phyloP scores from a whole-genome alignment of 331 rosid species.

The Erythrophleum ivorense region DNA sequence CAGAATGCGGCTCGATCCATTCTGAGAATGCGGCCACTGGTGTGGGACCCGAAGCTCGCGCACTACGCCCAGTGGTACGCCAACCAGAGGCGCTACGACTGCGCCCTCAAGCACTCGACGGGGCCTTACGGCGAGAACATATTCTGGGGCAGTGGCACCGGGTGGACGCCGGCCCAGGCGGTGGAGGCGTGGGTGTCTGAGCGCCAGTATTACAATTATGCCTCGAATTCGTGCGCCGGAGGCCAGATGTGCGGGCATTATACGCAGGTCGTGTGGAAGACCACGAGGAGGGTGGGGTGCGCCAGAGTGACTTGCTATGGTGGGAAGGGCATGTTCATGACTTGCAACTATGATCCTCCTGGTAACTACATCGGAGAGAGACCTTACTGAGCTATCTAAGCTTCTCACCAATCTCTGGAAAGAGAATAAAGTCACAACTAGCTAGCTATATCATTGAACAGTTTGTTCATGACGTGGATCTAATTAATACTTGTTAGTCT shows the following conservation, averaged over 20 bases:
- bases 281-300: constrained; percentile 67
- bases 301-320: constrained; percentile 66
- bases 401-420: not conserved
- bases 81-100: constrained; percentile 69
- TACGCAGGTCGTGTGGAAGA: constrained; percentile 85
- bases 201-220: constrained; percentile 56
- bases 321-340: constrained; percentile 71
- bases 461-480: constrained; percentile 9
- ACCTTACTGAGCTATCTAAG: constrained; percentile 61
- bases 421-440: no score
- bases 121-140: constrained; percentile 97
- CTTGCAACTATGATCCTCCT: constrained; percentile 94
- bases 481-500: not conserved
- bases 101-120: constrained; percentile 69
- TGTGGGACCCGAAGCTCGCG: constrained; percentile 60
- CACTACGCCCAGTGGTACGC: constrained; percentile 75
- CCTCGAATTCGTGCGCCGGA: constrained; percentile 60
- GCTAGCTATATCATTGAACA: not conserved
- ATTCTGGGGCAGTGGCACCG: constrained; percentile 89
- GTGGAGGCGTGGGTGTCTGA: constrained; percentile 73
- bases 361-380: constrained; percentile 84
- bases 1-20: constrained; percentile 66
- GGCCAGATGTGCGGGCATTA: constrained; percentile 83
- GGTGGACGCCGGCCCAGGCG: constrained; percentile 78
- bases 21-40: constrained; percentile 51